Evolutionary conservation across 768 basidiomycete genomes (phyloP).

Genomic region (Chalciporus sphaerocephalus): DNA sequence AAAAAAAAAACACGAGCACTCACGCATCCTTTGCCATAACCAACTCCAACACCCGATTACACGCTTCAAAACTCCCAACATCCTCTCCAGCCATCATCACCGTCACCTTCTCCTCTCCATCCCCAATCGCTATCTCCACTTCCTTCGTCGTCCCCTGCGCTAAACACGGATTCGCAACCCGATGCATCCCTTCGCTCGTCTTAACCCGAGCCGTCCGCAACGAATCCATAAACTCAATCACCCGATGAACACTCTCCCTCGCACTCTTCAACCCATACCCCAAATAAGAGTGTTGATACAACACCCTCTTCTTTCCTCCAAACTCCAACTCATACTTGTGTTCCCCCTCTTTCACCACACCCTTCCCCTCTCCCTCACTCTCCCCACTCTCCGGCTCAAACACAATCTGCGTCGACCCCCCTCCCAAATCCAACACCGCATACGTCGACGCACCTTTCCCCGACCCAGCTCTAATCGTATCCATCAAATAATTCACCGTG

Average conservation of each 20-base stretch:
- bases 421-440: conserved; percentile 94
- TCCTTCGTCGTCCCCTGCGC: conserved; percentile 56
- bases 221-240: conserved; percentile 82
- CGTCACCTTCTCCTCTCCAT: conserved; percentile 39
- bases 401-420: conserved; percentile 96
- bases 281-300: conserved; percentile 98
- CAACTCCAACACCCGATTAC: conserved; percentile 76
- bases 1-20: conserved; percentile 24
- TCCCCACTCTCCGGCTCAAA: conserved; percentile 76
- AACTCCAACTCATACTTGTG: conserved; percentile 87
- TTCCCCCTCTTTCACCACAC: conserved; percentile 67
- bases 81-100: conserved; percentile 86
- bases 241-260: conserved; percentile 74
- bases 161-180: conserved; percentile 71
- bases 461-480: conserved; percentile 58
- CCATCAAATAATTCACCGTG: conserved; percentile 89
- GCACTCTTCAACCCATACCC: conserved; percentile 95
- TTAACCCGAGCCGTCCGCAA: conserved; percentile 31
- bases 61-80: conserved; percentile 81
- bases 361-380: conserved; percentile 27
- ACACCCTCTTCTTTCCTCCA: conserved; percentile 60
- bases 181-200: conserved; percentile 2
- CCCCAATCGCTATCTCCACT: conserved; percentile 57
- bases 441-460: conserved; percentile 51
- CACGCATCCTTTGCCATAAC: conserved; percentile 94